phyloP scores from a whole-genome alignment of 2,329 filamentous ascomycete genomes.

The Aschersonia sp. region DNA sequence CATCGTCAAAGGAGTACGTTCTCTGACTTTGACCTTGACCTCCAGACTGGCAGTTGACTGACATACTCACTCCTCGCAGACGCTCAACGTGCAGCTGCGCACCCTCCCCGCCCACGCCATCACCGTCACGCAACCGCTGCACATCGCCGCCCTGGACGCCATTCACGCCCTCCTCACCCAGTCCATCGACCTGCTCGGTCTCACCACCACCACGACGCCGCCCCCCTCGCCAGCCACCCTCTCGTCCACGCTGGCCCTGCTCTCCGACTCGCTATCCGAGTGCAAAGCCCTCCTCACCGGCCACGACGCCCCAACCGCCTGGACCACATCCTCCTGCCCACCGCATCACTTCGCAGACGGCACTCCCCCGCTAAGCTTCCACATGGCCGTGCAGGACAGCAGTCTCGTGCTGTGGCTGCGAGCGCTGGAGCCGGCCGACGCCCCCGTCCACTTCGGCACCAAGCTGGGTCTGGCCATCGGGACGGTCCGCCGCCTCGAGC shows the following conservation, averaged over 20 bases:
- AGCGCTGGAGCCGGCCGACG: conserved; percentile 52
- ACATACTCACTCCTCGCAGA: conserved; percentile 25
- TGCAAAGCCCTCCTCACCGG: conserved; percentile 34
- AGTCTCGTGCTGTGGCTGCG: conserved; percentile 56
- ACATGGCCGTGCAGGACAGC: conserved; percentile 56
- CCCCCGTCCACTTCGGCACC: conserved; percentile 44
- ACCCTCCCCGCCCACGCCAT: conserved; percentile 44
- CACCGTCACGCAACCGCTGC: conserved; percentile 32
- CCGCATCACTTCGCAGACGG: conserved; percentile 26
- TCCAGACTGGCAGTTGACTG: too few species aligned
- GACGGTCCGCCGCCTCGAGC: conserved; percentile 47
- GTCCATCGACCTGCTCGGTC: conserved; percentile 68
- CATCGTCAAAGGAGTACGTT: conserved; percentile 73
- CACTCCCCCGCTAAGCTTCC: conserved; percentile 56
- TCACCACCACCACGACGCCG: conserved; percentile 44
- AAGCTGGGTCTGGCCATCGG: conserved; percentile 59
- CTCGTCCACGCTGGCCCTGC: conserved; percentile 38
- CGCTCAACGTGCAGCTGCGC: conserved; percentile 62
- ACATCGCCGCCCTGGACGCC: conserved; percentile 54
- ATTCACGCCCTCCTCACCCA: conserved; percentile 69
- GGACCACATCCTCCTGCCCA: conserved; percentile 29
- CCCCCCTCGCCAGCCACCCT: conserved; percentile 35
- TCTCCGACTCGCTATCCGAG: conserved; percentile 40
- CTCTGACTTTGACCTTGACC: conserved; percentile 1
- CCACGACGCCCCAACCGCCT: conserved; percentile 23